phyloP scores from a whole-genome alignment of 2,329 filamentous ascomycete species.

The Calonectria pauciramosa region DNA sequence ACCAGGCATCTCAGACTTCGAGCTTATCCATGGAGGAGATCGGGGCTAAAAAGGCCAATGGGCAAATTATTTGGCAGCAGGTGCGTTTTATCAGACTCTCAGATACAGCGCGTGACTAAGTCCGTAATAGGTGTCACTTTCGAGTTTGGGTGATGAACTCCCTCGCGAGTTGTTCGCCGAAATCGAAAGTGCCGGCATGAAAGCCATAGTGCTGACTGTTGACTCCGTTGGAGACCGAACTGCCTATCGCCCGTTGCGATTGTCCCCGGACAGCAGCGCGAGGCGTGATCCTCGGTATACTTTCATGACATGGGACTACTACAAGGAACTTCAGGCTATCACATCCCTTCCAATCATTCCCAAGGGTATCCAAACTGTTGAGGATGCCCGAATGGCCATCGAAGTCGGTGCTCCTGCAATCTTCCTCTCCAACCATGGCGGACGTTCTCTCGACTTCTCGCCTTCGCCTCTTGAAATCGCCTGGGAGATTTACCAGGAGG shows the following conservation, averaged over 20 bases:
- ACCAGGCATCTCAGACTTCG: conserved; percentile 51
- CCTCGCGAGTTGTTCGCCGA: conserved; percentile 48
- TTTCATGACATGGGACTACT: conserved; percentile 53
- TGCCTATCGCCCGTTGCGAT: conserved; percentile 29
- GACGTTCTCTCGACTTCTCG: conserved; percentile 56
- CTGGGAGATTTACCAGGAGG: conserved; percentile 55
- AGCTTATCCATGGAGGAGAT: conserved; percentile 54
- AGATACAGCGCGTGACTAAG: not conserved
- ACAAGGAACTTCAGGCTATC: conserved; percentile 51
- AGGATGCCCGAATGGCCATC: conserved; percentile 52
- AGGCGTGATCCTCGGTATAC: conserved; percentile 41
- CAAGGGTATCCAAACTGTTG: conserved; percentile 56
- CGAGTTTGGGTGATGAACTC: conserved; percentile 49
- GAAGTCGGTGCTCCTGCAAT: conserved; percentile 51
- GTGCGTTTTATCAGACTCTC: conserved; percentile 21
- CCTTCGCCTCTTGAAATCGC: conserved; percentile 55
- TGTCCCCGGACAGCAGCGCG: not conserved
- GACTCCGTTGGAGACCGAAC: conserved; percentile 55
- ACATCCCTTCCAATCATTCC: conserved; percentile 55
- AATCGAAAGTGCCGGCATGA: conserved; percentile 50
- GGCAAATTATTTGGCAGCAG: conserved; percentile 56
- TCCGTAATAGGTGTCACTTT: conserved; percentile 35
- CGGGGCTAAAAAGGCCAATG: conserved; percentile 50
- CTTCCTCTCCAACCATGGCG: conserved; percentile 59
- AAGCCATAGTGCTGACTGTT: conserved; percentile 55